Evolutionary conservation across 2,329 filamentous ascomycete species (phyloP).

Genomic region (Penicillium brevicompactum): DNA sequence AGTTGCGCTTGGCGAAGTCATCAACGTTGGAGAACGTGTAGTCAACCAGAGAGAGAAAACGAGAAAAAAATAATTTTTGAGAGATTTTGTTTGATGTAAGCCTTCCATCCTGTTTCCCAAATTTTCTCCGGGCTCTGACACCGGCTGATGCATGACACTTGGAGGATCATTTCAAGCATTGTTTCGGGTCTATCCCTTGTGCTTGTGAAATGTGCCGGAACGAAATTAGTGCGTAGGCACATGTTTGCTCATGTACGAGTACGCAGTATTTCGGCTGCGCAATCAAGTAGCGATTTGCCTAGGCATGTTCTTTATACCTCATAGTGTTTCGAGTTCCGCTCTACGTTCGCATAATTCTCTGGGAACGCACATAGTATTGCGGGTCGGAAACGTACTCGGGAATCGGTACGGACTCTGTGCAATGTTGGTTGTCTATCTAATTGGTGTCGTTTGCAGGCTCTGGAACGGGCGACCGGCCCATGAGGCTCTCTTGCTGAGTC

Average conservation of each 20-base stretch:
- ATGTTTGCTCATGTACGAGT: background rate
- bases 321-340: background rate
- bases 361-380: background rate
- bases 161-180: conserved; percentile 3
- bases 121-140: conserved; percentile 10
- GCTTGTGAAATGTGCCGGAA: conserved; percentile 6
- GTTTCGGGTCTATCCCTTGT: background rate
- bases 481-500: conserved; percentile 16
- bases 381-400: background rate
- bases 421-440: background rate
- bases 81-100: too few relatives aligned
- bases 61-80: background rate
- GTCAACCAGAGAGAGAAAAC: too few relatives aligned
- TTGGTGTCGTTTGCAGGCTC: background rate
- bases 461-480: conserved; percentile 13
- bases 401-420: background rate
- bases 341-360: background rate
- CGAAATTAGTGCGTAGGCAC: conserved; percentile 1
- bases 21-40: background rate
- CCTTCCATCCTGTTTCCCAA: background rate
- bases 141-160: conserved; percentile 6
- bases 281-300: background rate
- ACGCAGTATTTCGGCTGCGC: background rate
- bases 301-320: background rate
- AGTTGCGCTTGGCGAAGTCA: conserved; percentile 13